Base-by-base conservation (phyloP, 1,139 yeast genomes). In the Meyerozyma athensensis region DNA sequence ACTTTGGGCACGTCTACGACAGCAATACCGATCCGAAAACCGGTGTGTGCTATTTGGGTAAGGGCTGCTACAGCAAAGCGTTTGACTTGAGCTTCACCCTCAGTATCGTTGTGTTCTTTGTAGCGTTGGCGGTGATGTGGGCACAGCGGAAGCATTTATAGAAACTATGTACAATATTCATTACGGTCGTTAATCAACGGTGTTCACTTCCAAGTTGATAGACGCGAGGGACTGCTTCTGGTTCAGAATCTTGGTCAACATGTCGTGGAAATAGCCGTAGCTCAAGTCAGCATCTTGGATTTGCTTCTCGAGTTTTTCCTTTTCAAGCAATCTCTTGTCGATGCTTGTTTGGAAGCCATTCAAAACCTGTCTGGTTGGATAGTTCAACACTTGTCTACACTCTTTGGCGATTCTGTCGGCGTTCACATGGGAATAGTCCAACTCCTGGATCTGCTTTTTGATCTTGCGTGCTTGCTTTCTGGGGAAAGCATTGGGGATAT, bases 401-500 rank as follows among this genome's bases (percentile, higher is more conserved):
- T 92, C 97, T 48, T 77, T 79, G 0, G 96, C 70, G 8, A 92
- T 77, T 43, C 98, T 72, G 39, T 74, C 74, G 2, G 96, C 81
- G 56, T 90, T 90, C 32, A 69, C 56, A 49, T 85, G 94, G 8
- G 85, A 79, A 51, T 87, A 92, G 43, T 89, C 96, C 50, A 80
- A 61, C 16, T 73, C 77, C 26, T 69, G 65, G 26, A 92, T 67
- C 50, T 83, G 85, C 7, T 54, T 56, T 44, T 74, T 76, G 46
- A 90, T 76, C 58, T 85, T 87, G 38, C 72, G 68, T 0, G 95
- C 87, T 43, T 89, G 73, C 41, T 89, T 89, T 49, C 89, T 71
- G 18, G 96, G 95, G 50, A 86, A 77, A 0, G 97, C 96, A 49
- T 84, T 77, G 2, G 97, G 97, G 13, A 94, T 79, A 56, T 92